Evolutionary conservation across 1,284 basidiomycete species (phyloP).

Genomic region (Melampsora americana): DNA sequence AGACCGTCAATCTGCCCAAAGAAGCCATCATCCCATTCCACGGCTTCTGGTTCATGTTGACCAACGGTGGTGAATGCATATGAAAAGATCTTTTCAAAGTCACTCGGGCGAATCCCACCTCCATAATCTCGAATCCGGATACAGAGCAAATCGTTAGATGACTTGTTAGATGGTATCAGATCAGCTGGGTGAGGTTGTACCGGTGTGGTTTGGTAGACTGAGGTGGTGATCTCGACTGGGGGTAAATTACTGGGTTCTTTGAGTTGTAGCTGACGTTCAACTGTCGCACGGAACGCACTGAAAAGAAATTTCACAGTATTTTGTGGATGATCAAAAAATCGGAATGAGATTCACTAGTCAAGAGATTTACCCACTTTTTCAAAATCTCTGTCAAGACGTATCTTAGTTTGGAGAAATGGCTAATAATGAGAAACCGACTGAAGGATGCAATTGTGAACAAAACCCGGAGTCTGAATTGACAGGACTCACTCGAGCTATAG

Average conservation of each 20-base stretch:
- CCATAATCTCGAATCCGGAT: constrained; percentile 42
- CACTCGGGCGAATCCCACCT: constrained; percentile 28
- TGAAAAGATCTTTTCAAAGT: constrained; percentile 21
- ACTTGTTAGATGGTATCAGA: not conserved
- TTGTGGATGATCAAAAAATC: not conserved
- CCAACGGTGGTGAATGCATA: constrained; percentile 41
- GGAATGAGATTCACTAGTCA: not conserved
- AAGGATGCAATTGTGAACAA: not conserved
- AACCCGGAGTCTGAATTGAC: not conserved
- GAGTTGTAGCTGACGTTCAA: constrained; percentile 36
- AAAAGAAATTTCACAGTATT: not conserved
- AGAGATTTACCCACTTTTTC: constrained; percentile 31
- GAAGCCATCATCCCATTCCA: constrained; percentile 3
- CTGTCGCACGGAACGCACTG: constrained; percentile 40
- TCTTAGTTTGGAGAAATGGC: not conserved
- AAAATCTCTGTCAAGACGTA: constrained; percentile 36
- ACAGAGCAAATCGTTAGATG: not conserved
- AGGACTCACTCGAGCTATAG: constrained; percentile 36
- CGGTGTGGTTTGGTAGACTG: constrained; percentile 7
- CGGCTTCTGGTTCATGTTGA: not conserved
- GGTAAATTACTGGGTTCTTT: constrained; percentile 11
- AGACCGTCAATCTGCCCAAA: constrained; percentile 3
- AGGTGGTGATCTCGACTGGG: constrained; percentile 21
- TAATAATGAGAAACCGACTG: not conserved
- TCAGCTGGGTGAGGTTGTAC: not conserved